Conservation (phyloP, 108 stramenopile genomes). For the Nitzschia inconspicua region DNA sequence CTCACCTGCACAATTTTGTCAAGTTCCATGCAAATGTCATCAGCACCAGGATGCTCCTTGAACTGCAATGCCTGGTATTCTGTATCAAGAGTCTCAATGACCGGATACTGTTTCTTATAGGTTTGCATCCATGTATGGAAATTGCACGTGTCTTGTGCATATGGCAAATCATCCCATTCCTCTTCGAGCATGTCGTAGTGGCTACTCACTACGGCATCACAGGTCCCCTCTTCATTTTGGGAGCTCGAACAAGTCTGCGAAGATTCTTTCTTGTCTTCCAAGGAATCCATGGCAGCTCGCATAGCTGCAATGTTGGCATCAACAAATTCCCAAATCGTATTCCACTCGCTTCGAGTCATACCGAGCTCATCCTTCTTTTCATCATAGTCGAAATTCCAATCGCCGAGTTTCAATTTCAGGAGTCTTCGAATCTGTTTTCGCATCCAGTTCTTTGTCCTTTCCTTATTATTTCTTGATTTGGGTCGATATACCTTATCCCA, state of each 20-base stretch:
- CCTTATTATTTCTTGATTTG: conserved; percentile 4
- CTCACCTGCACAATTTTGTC: conserved; percentile 71
- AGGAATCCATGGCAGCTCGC: conserved; percentile 2
- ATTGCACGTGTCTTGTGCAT: conserved; percentile 8
- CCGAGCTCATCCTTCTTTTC: background rate
- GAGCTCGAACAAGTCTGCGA: background rate
- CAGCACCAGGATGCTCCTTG: conserved; percentile 14
- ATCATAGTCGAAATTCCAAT: conserved; percentile 1
- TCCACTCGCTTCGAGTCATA: conserved; percentile 19
- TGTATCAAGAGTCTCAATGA: background rate
- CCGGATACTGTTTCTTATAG: too few relatives aligned
- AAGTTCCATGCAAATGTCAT: conserved; percentile 53
- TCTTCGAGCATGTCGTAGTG: conserved; percentile 16
- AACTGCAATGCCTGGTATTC: conserved; percentile 42
- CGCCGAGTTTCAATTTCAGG: background rate
- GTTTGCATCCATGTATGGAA: background rate
- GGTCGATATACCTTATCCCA: conserved; percentile 15
- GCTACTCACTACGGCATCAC: background rate
- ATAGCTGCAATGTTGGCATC: conserved; percentile 17
- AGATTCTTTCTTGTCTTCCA: background rate
- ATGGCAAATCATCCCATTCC: conserved; percentile 6
- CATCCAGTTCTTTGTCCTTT: background rate
- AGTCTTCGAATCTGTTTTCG: background rate
- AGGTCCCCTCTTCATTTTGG: background rate
- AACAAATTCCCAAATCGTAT: conserved; percentile 9